Evolutionary conservation across 2,329 filamentous ascomycete genomes (phyloP).

Genomic region (Aureobasidium zeae): DNA sequence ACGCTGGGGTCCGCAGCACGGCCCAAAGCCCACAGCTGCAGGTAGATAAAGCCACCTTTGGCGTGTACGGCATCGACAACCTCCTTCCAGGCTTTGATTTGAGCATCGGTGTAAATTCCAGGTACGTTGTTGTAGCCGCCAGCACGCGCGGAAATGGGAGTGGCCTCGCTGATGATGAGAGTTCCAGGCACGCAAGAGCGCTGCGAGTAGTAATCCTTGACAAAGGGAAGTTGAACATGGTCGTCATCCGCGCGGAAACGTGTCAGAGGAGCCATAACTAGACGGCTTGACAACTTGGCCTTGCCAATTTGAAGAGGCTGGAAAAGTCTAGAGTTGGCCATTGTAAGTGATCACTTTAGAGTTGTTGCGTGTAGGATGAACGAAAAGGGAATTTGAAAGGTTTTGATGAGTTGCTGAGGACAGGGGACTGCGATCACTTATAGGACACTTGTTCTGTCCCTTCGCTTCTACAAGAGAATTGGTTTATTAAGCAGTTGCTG

Average conservation of each 20-base stretch:
- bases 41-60: slow-evolving; percentile 51
- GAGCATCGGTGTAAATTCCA: slow-evolving; percentile 48
- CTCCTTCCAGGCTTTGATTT: slow-evolving; percentile 51
- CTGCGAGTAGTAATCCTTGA: slow-evolving; percentile 18
- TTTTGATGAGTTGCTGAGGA: too few relatives aligned
- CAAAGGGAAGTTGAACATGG: slow-evolving; percentile 33
- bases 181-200: slow-evolving; percentile 38
- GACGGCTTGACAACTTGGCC: slow-evolving; percentile 35
- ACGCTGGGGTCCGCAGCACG: slow-evolving; percentile 40
- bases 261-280: slow-evolving; percentile 52
- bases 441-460: not conserved
- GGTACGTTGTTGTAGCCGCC: slow-evolving; percentile 46
- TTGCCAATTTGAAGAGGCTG: slow-evolving; percentile 36
- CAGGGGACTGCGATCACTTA: not conserved
- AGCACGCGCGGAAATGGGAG: slow-evolving; percentile 40
- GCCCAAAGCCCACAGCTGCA: slow-evolving; percentile 55
- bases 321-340: slow-evolving; percentile 28
- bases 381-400: not conserved
- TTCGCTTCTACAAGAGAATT: not conserved
- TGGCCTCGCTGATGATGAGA: slow-evolving; percentile 51
- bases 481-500: slow-evolving; percentile 16
- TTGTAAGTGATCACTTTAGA: not conserved
- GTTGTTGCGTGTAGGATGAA: not conserved
- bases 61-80: slow-evolving; percentile 55
- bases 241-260: slow-evolving; percentile 39